Base-by-base conservation (phyloP, 345 rosid species). In the Lumnitzera littorea region DNA sequence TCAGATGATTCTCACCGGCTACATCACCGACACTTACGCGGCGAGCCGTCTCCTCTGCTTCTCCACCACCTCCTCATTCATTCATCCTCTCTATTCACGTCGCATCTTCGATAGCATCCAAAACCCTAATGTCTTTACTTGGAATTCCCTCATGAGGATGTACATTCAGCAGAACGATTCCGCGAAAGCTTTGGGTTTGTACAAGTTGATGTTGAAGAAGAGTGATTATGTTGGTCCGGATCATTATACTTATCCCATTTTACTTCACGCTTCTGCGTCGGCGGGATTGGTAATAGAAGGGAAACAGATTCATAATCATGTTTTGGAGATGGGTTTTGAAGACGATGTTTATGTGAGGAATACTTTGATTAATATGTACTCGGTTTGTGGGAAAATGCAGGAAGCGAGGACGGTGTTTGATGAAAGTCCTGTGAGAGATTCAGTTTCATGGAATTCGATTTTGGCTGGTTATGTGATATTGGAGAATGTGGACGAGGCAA, bases 401-500 rank as follows among this genome's bases (percentile, higher is more conserved):
- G 68, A 60, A 59, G 82, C 86, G 2, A 74, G 81, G 48, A 65
- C 62, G 61, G 50, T 81, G 63, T 84, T 84, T 49, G 52, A 61
- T 55, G 65, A 71, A 63, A 73, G 81, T 81, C 49, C 69, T 2
- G 58, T 68, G 62, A 81, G 67, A 57, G 82, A 77, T 72, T 65
- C 79, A 62, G 84, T 84, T 17, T 75, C 89, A 8, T 81, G 89
- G 89, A 84, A 78, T 57, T 84, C 86, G 0, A 24, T 84, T 69
- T 71, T 84, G 68, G 74, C 89, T 46, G 73, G 84, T 64, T 84
- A 74, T 52, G 82, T 78, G 63, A 78, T 75, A 49, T 79, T 79
- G 57, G 72, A 12, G 56, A 72, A 76, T 81, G 55, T 68, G 29
- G 74, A 73, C 48, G 66, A 75, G 58, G 86, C 84, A 29, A 65